These are phyloP conservation scores for Naumovozyma dairenensis DNA, from an alignment of 805 yeast genomes.

Conservation along the genomic window DNA sequence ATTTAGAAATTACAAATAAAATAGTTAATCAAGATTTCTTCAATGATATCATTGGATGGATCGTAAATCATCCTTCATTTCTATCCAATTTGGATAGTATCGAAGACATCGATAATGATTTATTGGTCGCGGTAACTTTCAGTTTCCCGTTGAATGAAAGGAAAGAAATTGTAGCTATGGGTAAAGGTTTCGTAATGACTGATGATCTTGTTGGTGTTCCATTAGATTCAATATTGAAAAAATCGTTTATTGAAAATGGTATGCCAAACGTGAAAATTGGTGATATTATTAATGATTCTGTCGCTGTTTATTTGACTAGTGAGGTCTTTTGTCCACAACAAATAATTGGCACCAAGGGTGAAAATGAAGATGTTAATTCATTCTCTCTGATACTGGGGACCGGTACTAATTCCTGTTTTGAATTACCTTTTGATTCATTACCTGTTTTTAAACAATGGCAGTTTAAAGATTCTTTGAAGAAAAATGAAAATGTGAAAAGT, in stretches of 20 bases:
- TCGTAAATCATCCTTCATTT: no score
- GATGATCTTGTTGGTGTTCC: conserved; percentile 35
- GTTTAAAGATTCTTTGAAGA: background rate
- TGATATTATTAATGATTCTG: conserved; percentile 50
- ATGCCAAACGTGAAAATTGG: conserved; percentile 29
- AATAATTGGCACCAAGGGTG: conserved; percentile 2
- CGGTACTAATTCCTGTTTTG: conserved; percentile 48
- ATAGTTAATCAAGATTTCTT: conserved; percentile 16
- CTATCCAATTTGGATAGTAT: conserved; percentile 1
- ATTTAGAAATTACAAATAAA: conserved; percentile 7
- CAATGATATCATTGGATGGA: conserved; percentile 10
- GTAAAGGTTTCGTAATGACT: conserved; percentile 49
- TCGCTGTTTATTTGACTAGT: conserved; percentile 55
- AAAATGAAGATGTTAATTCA: conserved; percentile 12
- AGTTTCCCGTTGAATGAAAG: conserved; percentile 25
- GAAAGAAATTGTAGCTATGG: conserved; percentile 37
- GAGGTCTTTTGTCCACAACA: conserved; percentile 13
- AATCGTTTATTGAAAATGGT: conserved; percentile 10
- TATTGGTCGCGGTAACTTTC: conserved; percentile 26
- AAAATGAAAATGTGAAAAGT: conserved; percentile 4
- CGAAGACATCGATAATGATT: background rate
- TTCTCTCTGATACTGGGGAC: conserved; percentile 61
- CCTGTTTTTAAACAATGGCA: conserved; percentile 10
- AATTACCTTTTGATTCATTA: conserved; percentile 11
- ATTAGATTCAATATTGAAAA: conserved; percentile 32